These are phyloP conservation scores for Ascochyta pisi DNA, from an alignment of 2,329 filamentous ascomycete species.

Conservation along the genomic window DNA sequence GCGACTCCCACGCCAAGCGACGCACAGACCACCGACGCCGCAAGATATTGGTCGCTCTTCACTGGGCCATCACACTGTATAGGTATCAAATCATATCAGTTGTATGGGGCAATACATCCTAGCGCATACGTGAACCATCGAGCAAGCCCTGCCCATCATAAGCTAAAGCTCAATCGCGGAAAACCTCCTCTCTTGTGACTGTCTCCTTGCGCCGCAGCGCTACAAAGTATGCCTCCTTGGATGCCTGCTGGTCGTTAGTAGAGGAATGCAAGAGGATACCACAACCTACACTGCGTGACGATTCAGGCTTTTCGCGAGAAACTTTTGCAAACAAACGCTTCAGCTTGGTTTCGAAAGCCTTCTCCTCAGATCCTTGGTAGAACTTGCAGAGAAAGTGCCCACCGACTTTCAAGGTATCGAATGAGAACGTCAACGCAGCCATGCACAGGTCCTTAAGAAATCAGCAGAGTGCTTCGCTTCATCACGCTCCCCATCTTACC, in stretches of 20 bases:
- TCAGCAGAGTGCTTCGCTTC: slow-evolving; percentile 9
- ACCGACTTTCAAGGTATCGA: slow-evolving; percentile 79
- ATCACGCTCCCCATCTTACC: slow-evolving; percentile 62
- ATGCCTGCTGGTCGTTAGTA: slow-evolving; percentile 64
- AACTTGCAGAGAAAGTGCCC: slow-evolving; percentile 98
- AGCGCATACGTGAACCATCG: neutral
- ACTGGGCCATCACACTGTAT: neutral
- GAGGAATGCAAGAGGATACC: neutral
- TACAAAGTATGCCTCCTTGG: slow-evolving; percentile 86
- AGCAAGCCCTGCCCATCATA: neutral
- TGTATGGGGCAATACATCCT: neutral
- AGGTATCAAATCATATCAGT: neutral
- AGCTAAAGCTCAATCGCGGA: slow-evolving; percentile 34
- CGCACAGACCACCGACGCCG: slow-evolving; percentile 1
- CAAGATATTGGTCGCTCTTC: neutral
- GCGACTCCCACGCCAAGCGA: slow-evolving; percentile 12
- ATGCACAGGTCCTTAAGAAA: slow-evolving; percentile 80
- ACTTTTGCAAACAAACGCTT: slow-evolving; percentile 81
- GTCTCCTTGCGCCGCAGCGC: slow-evolving; percentile 72
- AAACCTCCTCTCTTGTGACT: slow-evolving; percentile 55
- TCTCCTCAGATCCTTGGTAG: slow-evolving; percentile 90
- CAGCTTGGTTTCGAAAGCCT: slow-evolving; percentile 74
- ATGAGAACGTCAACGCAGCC: slow-evolving; percentile 83
- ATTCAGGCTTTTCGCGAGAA: slow-evolving; percentile 86
- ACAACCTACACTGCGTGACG: slow-evolving; percentile 75